These are phyloP conservation scores for Mycena galopus DNA, from an alignment of 768 basidiomycete genomes.

Conservation along the genomic window DNA sequence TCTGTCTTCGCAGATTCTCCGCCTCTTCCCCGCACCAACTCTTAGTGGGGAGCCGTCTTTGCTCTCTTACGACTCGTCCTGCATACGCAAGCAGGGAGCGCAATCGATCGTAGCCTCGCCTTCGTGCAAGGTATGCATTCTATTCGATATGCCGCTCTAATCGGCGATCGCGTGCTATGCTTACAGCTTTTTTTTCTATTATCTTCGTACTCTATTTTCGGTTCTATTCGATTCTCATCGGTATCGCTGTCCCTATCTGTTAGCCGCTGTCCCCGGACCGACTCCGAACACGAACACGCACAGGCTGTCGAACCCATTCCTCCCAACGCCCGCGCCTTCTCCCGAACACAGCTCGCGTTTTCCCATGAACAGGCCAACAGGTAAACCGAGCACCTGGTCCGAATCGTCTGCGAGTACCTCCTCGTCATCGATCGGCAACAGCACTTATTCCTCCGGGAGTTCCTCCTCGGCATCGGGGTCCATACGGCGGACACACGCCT, in stretches of 20 bases:
- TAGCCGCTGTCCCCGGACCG: too few relatives aligned
- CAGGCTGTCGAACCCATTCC: slow-evolving; percentile 17
- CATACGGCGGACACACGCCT: background rate
- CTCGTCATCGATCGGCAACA: too few relatives aligned
- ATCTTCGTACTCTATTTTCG: background rate
- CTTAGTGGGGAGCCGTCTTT: too few relatives aligned
- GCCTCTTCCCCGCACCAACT: too few relatives aligned
- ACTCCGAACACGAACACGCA: background rate
- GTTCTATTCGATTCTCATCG: slow-evolving; percentile 8
- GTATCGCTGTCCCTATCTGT: background rate
- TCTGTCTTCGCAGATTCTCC: too few relatives aligned
- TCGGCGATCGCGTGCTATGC: background rate
- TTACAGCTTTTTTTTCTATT: background rate
- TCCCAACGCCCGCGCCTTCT: slow-evolving; percentile 33
- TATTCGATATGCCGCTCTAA: background rate
- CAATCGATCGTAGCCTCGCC: slow-evolving; percentile 60
- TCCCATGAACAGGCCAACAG: background rate
- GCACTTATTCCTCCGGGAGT: too few relatives aligned
- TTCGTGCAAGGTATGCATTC: slow-evolving; percentile 64
- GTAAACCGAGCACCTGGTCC: background rate
- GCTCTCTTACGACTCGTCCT: too few relatives aligned
- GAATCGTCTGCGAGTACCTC: background rate
- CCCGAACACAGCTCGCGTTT: slow-evolving; percentile 24
- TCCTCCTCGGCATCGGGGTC: background rate
- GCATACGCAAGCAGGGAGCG: slow-evolving; percentile 51